phyloP scores from a whole-genome alignment of 2,329 filamentous ascomycete species.

The Sclerotiophoma versabilis region DNA sequence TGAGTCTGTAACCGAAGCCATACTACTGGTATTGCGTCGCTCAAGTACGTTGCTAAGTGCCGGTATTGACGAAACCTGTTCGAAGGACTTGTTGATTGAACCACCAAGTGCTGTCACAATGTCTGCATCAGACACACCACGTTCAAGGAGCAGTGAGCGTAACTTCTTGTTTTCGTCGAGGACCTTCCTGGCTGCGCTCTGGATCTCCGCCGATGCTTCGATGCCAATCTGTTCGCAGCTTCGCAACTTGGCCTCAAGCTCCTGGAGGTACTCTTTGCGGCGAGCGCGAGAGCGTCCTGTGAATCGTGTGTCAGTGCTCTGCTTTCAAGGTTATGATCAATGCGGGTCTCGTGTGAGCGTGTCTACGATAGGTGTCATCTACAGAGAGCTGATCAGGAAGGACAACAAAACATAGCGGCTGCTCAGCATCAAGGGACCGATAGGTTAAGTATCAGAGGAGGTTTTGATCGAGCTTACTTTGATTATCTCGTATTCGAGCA shows the following conservation, averaged over 20 bases:
- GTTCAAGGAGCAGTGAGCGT: constrained; percentile 63
- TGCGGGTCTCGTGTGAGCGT: no score
- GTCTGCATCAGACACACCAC: constrained; percentile 65
- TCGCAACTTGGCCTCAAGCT: constrained; percentile 70
- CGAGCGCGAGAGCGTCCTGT: constrained; percentile 72
- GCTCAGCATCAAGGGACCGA: no score
- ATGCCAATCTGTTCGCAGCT: constrained; percentile 70
- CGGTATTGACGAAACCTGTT: constrained; percentile 40
- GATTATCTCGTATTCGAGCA: constrained; percentile 76
- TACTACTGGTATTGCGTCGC: constrained; percentile 34
- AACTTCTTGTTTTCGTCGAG: constrained; percentile 73
- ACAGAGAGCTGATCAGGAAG: no score
- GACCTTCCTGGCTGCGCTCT: constrained; percentile 71
- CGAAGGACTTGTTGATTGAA: constrained; percentile 31
- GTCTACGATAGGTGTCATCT: no score
- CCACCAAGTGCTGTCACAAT: constrained; percentile 50
- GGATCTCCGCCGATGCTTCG: constrained; percentile 74
- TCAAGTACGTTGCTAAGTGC: constrained; percentile 42
- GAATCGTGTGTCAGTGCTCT: constrained; percentile 9
- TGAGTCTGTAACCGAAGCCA: constrained; percentile 28
- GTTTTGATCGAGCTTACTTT: constrained; percentile 52
- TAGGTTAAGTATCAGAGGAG: no score
- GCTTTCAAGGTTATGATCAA: background rate
- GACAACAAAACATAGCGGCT: background rate
- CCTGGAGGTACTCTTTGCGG: constrained; percentile 74